A percentile compares a stretch with the other conserved stretches of the same genome.
Conservation (phyloP, 768 basidiomycete genomes). For the Wakefieldia striispora region DNA sequence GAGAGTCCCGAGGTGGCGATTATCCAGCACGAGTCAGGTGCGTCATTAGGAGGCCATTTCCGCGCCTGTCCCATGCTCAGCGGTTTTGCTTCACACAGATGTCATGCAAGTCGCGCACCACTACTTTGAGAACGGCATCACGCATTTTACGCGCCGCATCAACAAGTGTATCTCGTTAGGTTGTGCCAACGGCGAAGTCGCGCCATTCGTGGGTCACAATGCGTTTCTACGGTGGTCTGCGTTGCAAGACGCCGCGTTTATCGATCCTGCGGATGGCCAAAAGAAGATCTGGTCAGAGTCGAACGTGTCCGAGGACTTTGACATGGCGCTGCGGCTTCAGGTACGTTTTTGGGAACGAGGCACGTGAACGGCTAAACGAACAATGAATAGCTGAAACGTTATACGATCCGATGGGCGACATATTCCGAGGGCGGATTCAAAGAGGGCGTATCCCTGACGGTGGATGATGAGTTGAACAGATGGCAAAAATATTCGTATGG, state of each 20-base stretch:
- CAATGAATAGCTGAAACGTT: constrained; percentile 17
- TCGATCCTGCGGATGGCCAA: constrained; percentile 52
- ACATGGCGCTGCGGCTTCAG: constrained; percentile 63
- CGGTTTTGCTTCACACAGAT: constrained; percentile 37
- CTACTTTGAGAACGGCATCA: constrained; percentile 90
- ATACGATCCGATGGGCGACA: constrained; percentile 61
- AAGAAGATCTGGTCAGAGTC: constrained; percentile 72
- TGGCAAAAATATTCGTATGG: constrained; percentile 92
- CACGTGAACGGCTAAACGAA: constrained; percentile 22
- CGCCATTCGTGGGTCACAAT: constrained; percentile 83
- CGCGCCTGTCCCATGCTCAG: neutral
- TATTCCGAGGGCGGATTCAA: constrained; percentile 88
- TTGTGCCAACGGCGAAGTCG: constrained; percentile 74
- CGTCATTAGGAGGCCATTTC: constrained; percentile 23
- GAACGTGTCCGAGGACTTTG: constrained; percentile 69
- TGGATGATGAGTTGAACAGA: constrained; percentile 89
- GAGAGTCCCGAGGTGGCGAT: constrained; percentile 65
- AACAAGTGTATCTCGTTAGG: constrained; percentile 81
- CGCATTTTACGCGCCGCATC: constrained; percentile 86
- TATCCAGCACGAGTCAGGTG: constrained; percentile 85
- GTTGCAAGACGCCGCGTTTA: constrained; percentile 79
- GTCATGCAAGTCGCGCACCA: constrained; percentile 90
- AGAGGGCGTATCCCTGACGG: constrained; percentile 91
- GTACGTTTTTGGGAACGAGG: constrained; percentile 19
- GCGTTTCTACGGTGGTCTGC: constrained; percentile 91